Conservation (phyloP, 2,329 filamentous ascomycete species). For the Madurella mycetomatis region DNA sequence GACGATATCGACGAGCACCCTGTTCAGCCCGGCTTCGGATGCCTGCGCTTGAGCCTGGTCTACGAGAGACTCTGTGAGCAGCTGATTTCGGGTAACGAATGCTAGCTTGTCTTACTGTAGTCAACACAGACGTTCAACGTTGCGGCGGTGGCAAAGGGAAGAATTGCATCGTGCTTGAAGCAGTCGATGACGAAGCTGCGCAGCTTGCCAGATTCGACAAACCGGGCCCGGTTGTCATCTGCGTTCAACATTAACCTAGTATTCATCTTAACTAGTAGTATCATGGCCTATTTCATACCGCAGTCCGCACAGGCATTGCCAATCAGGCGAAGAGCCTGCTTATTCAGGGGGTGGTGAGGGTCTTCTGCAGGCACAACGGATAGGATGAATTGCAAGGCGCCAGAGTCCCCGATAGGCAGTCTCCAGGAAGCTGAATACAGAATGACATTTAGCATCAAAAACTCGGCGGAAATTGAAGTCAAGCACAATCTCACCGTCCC, state of each 20-base stretch:
- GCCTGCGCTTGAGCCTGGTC: conserved; percentile 55
- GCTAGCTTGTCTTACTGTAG: conserved; percentile 45
- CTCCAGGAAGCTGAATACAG: conserved; percentile 50
- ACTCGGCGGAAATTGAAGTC: not conserved
- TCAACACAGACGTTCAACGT: conserved; percentile 61
- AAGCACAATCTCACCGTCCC: conserved; percentile 17
- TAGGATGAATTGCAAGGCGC: conserved; percentile 54
- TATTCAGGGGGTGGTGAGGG: conserved; percentile 41
- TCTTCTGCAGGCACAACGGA: conserved; percentile 38
- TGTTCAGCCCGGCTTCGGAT: conserved; percentile 48
- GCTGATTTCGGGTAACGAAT: not conserved
- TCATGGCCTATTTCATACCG: conserved; percentile 31
- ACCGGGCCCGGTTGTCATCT: conserved; percentile 55
- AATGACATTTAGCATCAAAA: not conserved
- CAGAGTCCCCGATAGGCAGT: conserved; percentile 52
- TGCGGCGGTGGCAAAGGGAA: conserved; percentile 54
- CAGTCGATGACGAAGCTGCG: conserved; percentile 42
- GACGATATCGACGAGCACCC: conserved; percentile 46
- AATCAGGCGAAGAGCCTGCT: conserved; percentile 53
- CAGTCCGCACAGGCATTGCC: conserved; percentile 62
- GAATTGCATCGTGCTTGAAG: conserved; percentile 43
- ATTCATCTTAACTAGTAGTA: conserved; percentile 6
- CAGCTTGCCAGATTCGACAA: conserved; percentile 48
- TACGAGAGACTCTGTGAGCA: conserved; percentile 25
- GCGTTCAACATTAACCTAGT: not conserved